A percentile compares a stretch with the other conserved stretches of the same genome.
Conservation (phyloP, 192 early-diverging fungal species). For the Linderina pennispora region DNA sequence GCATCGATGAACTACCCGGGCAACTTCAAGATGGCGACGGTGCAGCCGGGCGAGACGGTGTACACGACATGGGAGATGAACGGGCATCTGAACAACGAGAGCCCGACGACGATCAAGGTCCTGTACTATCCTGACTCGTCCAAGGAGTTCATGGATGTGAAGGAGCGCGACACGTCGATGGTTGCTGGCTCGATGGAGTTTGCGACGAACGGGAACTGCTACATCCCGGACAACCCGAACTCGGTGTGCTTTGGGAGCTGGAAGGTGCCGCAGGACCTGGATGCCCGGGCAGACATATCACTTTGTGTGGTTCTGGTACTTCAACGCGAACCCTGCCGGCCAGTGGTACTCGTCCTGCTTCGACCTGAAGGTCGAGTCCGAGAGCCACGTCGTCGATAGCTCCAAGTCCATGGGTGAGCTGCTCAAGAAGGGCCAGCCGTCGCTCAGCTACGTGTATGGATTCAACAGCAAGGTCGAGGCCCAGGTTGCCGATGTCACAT, state of each 20-base stretch:
- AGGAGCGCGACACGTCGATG: slow-evolving; percentile 16
- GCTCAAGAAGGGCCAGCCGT: slow-evolving; percentile 11
- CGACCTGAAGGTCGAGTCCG: slow-evolving; percentile 32
- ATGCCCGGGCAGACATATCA: slow-evolving; percentile 44
- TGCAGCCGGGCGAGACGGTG: slow-evolving; percentile 47
- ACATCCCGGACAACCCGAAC: slow-evolving; percentile 32
- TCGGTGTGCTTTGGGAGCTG: slow-evolving; percentile 47
- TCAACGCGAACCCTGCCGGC: slow-evolving; percentile 53
- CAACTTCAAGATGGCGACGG: slow-evolving; percentile 43
- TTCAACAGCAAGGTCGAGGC: slow-evolving; percentile 6
- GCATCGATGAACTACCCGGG: slow-evolving; percentile 17
- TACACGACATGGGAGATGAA: slow-evolving; percentile 52
- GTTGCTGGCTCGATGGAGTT: slow-evolving; percentile 43
- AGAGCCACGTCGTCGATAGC: slow-evolving; percentile 14
- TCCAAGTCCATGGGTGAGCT: slow-evolving; percentile 3
- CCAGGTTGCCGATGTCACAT: slow-evolving; percentile 11
- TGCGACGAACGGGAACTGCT: slow-evolving; percentile 45
- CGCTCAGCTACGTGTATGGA: slow-evolving; percentile 16
- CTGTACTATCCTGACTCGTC: slow-evolving; percentile 23
- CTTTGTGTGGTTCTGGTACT: slow-evolving; percentile 59
- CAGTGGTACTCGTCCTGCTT: slow-evolving; percentile 62
- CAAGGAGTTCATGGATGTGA: slow-evolving; percentile 24
- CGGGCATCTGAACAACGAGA: slow-evolving; percentile 47
- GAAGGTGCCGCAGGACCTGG: slow-evolving; percentile 46
- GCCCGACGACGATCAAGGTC: slow-evolving; percentile 37